phyloP scores from a whole-genome alignment of 2,329 filamentous ascomycete genomes.

The Colletotrichum sp. region DNA sequence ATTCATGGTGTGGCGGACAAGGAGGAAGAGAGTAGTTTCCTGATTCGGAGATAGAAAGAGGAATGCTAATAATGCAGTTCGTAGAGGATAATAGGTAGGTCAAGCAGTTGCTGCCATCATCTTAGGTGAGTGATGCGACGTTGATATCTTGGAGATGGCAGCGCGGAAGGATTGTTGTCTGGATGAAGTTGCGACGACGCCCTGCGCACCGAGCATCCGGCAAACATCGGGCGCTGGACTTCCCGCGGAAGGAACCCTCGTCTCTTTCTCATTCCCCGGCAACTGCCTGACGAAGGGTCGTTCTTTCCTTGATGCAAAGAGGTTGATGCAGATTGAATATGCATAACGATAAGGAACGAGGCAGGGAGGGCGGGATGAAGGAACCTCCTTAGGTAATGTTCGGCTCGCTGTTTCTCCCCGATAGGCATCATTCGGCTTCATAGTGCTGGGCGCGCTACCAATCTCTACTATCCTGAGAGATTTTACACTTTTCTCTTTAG shows the following conservation, averaged over 20 bases:
- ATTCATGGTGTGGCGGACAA: background rate
- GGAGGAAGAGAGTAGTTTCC: background rate
- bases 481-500: background rate
- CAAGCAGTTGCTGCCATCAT: background rate
- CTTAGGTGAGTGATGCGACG: background rate
- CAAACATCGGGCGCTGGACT: background rate
- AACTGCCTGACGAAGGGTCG: background rate
- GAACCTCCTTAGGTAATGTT: background rate
- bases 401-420: background rate
- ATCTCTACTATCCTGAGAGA: background rate
- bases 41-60: background rate
- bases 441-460: background rate
- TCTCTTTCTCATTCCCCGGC: background rate
- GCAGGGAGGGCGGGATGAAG: background rate
- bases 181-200: background rate
- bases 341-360: background rate
- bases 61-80: background rate
- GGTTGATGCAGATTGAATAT: background rate
- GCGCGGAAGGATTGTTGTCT: background rate
- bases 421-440: background rate
- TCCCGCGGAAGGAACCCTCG: background rate
- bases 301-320: background rate
- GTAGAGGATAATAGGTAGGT: background rate
- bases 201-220: background rate
- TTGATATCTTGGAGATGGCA: background rate